Base-by-base conservation (phyloP, 345 rosid genomes). In the Salix caprea region DNA sequence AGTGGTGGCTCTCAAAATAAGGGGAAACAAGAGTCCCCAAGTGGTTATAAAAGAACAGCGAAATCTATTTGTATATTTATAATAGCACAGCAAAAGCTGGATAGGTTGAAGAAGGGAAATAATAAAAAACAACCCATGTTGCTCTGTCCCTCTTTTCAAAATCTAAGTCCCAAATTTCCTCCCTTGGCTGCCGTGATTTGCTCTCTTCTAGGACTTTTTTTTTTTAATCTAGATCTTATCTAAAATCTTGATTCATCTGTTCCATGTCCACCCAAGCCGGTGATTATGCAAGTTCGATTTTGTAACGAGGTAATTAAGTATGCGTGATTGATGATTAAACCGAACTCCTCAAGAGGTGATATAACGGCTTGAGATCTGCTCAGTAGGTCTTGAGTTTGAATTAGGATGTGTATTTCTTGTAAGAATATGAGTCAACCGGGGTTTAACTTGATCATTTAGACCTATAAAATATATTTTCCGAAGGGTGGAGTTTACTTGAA, bases 371-470 rank as follows among this genome's bases (percentile, higher is more conserved):
- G 36, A 34, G 36, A 32, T 32, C 4, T 32, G 0, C 4, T 2
- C 4, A 32, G 0, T 32, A 32, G 34, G 2, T 32, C 4, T 32
- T 32, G 34, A 32, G 34, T 32, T 34, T 6, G 36, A 34, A 5
- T 34, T 0, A 34, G 5, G 36, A 34, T 4, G 0, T 32, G 2
- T 32, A 34, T 34, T 4, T 34, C 4, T 34, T 34, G 0, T 34
- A 4, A 34, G 1, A 34, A 0, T 5, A 0, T 4, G 36, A 34
- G 6, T 0, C 0, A 34, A 0, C 1, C 1, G 0, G 0, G 0
- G 1, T 34, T 0, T 34, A 4, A 34, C 0, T 34, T 34, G 36
- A 1, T 34, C 1, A 34, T 34, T 4, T 34, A 4, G 6, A 34
- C 4, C 5, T 6, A 4, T 0, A 34, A 34, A 34, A 34, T 34